phyloP scores from a whole-genome alignment of 495 filamentous ascomycete species.

The Penicillium macrosclerotiorum region DNA sequence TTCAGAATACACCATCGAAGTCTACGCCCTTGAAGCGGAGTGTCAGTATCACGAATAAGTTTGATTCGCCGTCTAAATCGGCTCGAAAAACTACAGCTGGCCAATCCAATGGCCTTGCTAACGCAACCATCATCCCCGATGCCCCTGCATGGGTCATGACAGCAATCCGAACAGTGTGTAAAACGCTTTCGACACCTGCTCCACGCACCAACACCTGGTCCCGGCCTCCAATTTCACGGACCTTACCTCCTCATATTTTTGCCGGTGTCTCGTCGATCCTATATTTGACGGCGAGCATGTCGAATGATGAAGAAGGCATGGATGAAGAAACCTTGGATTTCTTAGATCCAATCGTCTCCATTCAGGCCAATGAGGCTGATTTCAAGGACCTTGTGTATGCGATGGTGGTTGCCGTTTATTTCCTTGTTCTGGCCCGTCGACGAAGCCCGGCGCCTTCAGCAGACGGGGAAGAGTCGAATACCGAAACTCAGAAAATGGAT shows the following conservation, averaged over 20 bases:
- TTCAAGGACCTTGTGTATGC: constrained; percentile 43
- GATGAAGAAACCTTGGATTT: constrained; percentile 40
- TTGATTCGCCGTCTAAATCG: constrained; percentile 23
- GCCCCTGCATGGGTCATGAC: constrained; percentile 67
- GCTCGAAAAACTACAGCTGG: constrained; percentile 16
- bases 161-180: constrained; percentile 63
- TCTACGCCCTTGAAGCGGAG: constrained; percentile 39
- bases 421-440: constrained; percentile 53
- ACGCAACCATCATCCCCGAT: constrained; percentile 38
- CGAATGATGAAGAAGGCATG: constrained; percentile 31
- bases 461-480: constrained; percentile 14
- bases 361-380: constrained; percentile 33
- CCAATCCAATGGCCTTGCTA: constrained; percentile 20
- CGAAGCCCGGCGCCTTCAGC: constrained; percentile 28
- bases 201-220: constrained; percentile 46
- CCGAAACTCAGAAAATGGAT: constrained; percentile 40
- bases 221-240: constrained; percentile 43
- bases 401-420: constrained; percentile 64
- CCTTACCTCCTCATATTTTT: constrained; percentile 61
- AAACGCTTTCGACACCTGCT: constrained; percentile 55
- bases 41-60: constrained; percentile 17
- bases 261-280: constrained; percentile 60
- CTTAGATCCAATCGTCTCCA: constrained; percentile 34
- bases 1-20: constrained; percentile 45
- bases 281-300: constrained; percentile 35